Evolutionary conservation across 108 stramenopile species (phyloP).

Genomic region (Pelagomonas calceolata): DNA sequence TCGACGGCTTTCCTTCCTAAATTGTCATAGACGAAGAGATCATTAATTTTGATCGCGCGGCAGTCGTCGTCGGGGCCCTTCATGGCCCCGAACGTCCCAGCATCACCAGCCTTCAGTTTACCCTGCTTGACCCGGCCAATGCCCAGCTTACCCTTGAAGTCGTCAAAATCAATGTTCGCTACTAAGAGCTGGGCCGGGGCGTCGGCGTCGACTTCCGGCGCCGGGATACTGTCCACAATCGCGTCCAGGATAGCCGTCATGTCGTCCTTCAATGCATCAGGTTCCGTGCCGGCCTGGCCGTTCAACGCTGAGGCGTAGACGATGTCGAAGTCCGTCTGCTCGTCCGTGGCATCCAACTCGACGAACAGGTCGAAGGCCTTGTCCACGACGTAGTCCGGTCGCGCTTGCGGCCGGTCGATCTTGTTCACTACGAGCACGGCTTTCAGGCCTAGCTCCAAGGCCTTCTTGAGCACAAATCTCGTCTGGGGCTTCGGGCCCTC

Average conservation of each 20-base stretch:
- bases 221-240: constrained; percentile 51
- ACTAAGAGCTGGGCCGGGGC: constrained; percentile 68
- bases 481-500: constrained; percentile 99
- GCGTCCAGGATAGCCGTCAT: constrained; percentile 89
- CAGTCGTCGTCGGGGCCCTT: constrained; percentile 18
- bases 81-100: constrained; percentile 11
- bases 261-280: constrained; percentile 58
- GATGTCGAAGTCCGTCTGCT: constrained; percentile 91
- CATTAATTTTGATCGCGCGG: constrained; percentile 21
- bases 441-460: constrained; percentile 72
- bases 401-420: constrained; percentile 90
- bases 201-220: constrained; percentile 50
- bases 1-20: constrained; percentile 80
- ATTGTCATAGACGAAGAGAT: constrained; percentile 91
- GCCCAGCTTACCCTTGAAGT: constrained; percentile 97
- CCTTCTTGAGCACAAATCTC: constrained; percentile 93
- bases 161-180: constrained; percentile 91
- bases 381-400: constrained; percentile 94
- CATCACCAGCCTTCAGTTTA: background rate
- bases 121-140: constrained; percentile 65
- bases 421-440: constrained; percentile 98
- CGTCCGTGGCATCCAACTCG: constrained; percentile 86
- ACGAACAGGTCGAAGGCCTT: constrained; percentile 95
- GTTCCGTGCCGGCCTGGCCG: constrained; percentile 72
- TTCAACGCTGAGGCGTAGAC: constrained; percentile 87